Percentiles rank a stretch among this genome's conserved stretches.
Conservation (phyloP, 1,284 basidiomycete species). For the Ceratobasidium sp. region DNA sequence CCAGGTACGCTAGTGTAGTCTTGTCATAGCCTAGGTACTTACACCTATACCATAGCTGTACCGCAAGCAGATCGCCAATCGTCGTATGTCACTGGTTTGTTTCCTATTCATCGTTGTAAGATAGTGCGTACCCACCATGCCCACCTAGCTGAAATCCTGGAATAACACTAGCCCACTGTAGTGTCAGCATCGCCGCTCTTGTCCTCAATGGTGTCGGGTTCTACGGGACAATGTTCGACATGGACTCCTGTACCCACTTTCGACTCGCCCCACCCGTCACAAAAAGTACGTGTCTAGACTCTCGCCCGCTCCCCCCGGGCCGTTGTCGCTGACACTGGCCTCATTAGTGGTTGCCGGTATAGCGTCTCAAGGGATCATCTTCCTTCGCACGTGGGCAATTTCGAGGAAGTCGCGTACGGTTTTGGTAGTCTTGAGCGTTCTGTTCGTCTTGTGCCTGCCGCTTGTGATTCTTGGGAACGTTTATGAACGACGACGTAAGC, state of each 20-base stretch:
- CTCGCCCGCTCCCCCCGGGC: not conserved
- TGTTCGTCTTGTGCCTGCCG: conserved; percentile 31
- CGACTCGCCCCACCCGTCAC: conserved; percentile 36
- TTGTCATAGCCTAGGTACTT: not conserved
- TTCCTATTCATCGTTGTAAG: conserved; percentile 31
- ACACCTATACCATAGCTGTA: conserved; percentile 7
- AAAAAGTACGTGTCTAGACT: conserved; percentile 25
- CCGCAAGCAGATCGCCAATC: conserved; percentile 31
- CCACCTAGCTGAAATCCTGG: not conserved
- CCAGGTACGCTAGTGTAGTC: conserved; percentile 11
- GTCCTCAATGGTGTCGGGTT: conserved; percentile 31
- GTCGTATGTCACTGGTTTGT: conserved; percentile 32
- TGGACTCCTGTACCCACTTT: conserved; percentile 10
- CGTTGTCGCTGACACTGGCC: not conserved
- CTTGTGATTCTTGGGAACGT: conserved; percentile 36
- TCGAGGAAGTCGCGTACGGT: conserved; percentile 35
- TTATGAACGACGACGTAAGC: conserved; percentile 15
- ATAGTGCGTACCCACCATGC: conserved; percentile 17
- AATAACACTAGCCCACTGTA: not conserved
- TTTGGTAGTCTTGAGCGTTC: conserved; percentile 24
- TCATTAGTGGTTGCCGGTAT: conserved; percentile 34
- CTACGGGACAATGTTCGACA: conserved; percentile 19
- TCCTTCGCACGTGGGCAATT: conserved; percentile 39
- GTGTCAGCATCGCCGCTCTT: conserved; percentile 32
- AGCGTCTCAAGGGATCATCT: conserved; percentile 38